Conservation (phyloP, 73 alveolate species). For the Halteria grandinella region DNA sequence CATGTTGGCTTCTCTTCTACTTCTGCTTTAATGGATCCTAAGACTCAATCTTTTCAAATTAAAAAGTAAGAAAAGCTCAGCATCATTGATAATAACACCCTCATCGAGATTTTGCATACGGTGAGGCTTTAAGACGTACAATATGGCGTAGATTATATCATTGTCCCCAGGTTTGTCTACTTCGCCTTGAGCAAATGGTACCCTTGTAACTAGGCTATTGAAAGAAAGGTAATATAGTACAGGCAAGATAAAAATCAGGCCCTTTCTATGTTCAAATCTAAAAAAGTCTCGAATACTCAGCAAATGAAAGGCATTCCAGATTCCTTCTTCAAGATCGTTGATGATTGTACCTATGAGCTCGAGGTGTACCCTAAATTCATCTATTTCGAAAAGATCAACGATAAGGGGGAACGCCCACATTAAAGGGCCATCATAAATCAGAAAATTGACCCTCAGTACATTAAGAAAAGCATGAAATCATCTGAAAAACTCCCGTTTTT, state of each 20-base stretch:
- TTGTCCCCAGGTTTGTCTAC: conserved; percentile 36
- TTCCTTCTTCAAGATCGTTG: conserved; percentile 22
- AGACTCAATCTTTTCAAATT: not conserved
- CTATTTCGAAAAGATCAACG: conserved; percentile 32
- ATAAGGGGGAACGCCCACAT: conserved; percentile 62
- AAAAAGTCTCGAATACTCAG: conserved; percentile 18
- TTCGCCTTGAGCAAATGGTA: conserved; percentile 56
- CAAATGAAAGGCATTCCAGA: conserved; percentile 27
- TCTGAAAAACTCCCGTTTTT: conserved; percentile 32
- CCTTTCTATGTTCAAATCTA: conserved; percentile 16
- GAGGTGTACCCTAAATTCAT: conserved; percentile 43
- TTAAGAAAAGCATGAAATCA: conserved; percentile 33
- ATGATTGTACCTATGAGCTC: conserved; percentile 37
- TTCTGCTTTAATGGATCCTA: too few species aligned
- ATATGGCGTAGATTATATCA: conserved; percentile 15
- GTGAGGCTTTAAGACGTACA: conserved; percentile 26
- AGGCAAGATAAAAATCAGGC: conserved; percentile 2
- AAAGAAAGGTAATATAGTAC: conserved; percentile 34
- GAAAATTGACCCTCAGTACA: conserved; percentile 18
- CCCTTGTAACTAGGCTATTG: conserved; percentile 13
- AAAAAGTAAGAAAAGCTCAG: conserved; percentile 24
- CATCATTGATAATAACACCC: conserved; percentile 24
- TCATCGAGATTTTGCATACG: conserved; percentile 23
- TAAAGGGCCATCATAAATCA: conserved; percentile 13
- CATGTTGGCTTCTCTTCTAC: not conserved